Percentiles rank a stretch among this genome's conserved stretches.
Conservation (phyloP, 2,329 filamentous ascomycete genomes). For the Fonsecaea pedrosoi region DNA sequence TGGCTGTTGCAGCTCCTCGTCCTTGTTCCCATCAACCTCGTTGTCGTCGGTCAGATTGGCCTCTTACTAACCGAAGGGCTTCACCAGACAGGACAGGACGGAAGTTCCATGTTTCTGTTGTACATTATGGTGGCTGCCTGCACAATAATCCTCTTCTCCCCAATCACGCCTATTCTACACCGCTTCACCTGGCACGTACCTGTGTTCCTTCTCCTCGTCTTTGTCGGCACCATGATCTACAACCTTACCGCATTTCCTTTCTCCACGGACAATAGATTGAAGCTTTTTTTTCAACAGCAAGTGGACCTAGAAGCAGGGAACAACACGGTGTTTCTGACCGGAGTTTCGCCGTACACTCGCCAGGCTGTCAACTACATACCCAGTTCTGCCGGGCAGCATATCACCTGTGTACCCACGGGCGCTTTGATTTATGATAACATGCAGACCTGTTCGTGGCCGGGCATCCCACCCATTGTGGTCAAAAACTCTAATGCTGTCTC, state of each 20-base stretch:
- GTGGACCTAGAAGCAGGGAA: constrained; percentile 76
- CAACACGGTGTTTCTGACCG: constrained; percentile 72
- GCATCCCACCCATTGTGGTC: constrained; percentile 70
- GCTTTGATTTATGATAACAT: constrained; percentile 52
- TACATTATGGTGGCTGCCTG: constrained; percentile 74
- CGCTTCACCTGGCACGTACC: constrained; percentile 84
- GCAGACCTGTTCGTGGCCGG: constrained; percentile 73
- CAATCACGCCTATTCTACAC: constrained; percentile 83
- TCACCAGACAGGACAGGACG: constrained; percentile 83
- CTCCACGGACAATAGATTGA: constrained; percentile 77
- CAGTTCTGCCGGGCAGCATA: constrained; percentile 67
- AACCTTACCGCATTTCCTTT: constrained; percentile 90
- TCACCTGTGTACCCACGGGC: constrained; percentile 57
- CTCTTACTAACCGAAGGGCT: constrained; percentile 75
- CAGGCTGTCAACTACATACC: constrained; percentile 73
- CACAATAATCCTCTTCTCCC: constrained; percentile 74
- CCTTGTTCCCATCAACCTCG: constrained; percentile 76
- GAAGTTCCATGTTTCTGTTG: constrained; percentile 72
- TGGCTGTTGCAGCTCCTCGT: constrained; percentile 89
- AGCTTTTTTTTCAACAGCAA: constrained; percentile 84
- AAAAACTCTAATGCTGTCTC: constrained; percentile 36
- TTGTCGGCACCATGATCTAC: constrained; percentile 78
- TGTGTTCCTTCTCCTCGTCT: constrained; percentile 74
- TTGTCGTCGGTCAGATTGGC: constrained; percentile 77
- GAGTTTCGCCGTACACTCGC: constrained; percentile 70